Evolutionary conservation across 192 early-diverging fungal genomes (phyloP).

Genomic region (Haplosporangium gracile): DNA sequence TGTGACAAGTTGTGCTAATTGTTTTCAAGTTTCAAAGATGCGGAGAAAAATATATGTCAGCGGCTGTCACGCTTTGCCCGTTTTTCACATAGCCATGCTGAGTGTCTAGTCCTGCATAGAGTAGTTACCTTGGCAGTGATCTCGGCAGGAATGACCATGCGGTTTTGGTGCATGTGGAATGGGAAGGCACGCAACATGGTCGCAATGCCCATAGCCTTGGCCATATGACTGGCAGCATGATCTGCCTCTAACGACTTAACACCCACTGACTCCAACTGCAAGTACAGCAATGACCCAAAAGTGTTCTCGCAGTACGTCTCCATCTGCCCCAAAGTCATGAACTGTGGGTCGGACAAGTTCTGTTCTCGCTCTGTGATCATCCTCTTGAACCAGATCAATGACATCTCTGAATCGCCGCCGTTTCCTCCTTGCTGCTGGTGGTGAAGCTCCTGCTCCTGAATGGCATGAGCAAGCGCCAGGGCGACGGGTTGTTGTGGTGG

Average conservation of each 20-base stretch:
- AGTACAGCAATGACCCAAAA: slow-evolving; percentile 86
- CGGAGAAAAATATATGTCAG: neutral
- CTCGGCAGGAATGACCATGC: slow-evolving; percentile 82
- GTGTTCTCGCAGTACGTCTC: slow-evolving; percentile 94
- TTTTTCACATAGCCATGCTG: neutral
- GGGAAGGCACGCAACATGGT: slow-evolving; percentile 83
- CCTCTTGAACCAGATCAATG: slow-evolving; percentile 85
- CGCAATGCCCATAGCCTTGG: slow-evolving; percentile 88
- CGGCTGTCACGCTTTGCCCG: too few species aligned
- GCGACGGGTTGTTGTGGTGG: slow-evolving; percentile 86
- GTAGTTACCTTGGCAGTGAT: slow-evolving; percentile 78
- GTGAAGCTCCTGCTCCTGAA: slow-evolving; percentile 45
- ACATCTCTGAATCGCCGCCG: slow-evolving; percentile 61
- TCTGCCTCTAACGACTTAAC: slow-evolving; percentile 86
- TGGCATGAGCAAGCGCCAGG: slow-evolving; percentile 70
- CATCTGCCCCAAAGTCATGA: slow-evolving; percentile 79
- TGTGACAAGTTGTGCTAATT: slow-evolving; percentile 80
- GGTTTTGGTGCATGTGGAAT: slow-evolving; percentile 73
- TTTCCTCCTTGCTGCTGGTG: slow-evolving; percentile 14
- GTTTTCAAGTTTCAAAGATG: neutral
- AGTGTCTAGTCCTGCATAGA: neutral
- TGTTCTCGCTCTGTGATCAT: slow-evolving; percentile 79
- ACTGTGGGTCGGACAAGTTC: slow-evolving; percentile 73
- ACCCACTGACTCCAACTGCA: slow-evolving; percentile 89
- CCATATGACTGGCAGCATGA: slow-evolving; percentile 91